A percentile compares a stretch with the other conserved stretches of the same genome.
phyloP scores from a whole-genome alignment of 1,284 basidiomycete genomes.

The Naganishia sp. region DNA sequence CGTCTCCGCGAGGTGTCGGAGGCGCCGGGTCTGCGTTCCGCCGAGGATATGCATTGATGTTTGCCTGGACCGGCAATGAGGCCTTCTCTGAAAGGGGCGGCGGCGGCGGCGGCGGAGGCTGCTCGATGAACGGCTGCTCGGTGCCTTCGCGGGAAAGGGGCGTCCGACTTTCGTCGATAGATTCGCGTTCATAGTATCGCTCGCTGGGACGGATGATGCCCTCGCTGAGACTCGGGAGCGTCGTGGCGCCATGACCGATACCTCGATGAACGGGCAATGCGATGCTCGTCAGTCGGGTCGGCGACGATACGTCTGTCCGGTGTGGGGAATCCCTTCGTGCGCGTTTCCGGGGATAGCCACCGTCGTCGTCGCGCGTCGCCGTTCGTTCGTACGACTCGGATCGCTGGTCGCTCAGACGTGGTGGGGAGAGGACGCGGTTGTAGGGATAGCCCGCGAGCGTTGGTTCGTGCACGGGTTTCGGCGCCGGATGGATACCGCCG shows the following conservation, averaged over 20 bases:
- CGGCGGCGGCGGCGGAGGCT: no score
- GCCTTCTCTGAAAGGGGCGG: neutral
- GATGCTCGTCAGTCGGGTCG: neutral
- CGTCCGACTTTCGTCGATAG: slow-evolving; percentile 1
- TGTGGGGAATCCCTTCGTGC: neutral
- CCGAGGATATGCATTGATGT: neutral
- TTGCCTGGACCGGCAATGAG: neutral
- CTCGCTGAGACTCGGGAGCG: slow-evolving; percentile 20
- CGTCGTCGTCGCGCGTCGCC: slow-evolving; percentile 1
- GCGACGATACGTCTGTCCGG: neutral
- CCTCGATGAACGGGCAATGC: slow-evolving; percentile 16
- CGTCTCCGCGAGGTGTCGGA: neutral
- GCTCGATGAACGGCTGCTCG: no score
- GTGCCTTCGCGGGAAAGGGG: slow-evolving; percentile 4
- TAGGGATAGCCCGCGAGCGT: slow-evolving; percentile 24
- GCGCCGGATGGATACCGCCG: neutral
- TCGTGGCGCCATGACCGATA: slow-evolving; percentile 17
- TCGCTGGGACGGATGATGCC: slow-evolving; percentile 1
- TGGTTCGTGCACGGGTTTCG: slow-evolving; percentile 2
- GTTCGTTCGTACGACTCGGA: slow-evolving; percentile 21
- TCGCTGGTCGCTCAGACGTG: neutral
- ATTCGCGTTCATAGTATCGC: neutral
- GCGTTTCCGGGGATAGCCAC: slow-evolving; percentile 2
- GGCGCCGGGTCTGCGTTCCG: no score
- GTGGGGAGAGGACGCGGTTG: slow-evolving; percentile 3